phyloP scores from a whole-genome alignment of 768 basidiomycete species.

The Serendipita indica region DNA sequence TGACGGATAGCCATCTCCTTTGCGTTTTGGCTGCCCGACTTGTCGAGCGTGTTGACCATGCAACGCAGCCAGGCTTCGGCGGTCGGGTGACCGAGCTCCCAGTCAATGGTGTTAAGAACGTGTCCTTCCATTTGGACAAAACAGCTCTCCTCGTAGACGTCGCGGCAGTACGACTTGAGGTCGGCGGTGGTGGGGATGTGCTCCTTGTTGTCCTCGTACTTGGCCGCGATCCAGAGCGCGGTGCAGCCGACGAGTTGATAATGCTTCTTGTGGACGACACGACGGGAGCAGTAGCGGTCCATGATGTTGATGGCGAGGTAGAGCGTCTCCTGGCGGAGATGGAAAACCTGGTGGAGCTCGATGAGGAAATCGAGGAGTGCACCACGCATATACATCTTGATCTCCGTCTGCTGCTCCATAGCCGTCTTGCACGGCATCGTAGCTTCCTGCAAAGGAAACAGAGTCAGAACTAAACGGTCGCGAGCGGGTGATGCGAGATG shows the following conservation, averaged over 20 bases:
- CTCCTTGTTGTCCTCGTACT: slow-evolving; percentile 98
- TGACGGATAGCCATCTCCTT: slow-evolving; percentile 2
- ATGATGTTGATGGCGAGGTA: slow-evolving; percentile 98
- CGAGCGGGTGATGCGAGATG: neutral
- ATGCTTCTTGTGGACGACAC: slow-evolving; percentile 97
- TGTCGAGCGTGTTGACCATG: slow-evolving; percentile 18
- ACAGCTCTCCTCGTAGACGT: slow-evolving; percentile 92
- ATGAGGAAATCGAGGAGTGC: slow-evolving; percentile 98
- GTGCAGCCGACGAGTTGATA: slow-evolving; percentile 98
- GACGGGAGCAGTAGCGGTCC: slow-evolving; percentile 97
- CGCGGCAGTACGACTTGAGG: slow-evolving; percentile 85
- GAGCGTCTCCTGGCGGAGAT: slow-evolving; percentile 93
- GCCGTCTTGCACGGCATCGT: slow-evolving; percentile 88
- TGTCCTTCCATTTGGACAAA: slow-evolving; percentile 99
- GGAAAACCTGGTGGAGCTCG: slow-evolving; percentile 95
- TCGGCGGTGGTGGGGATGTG: slow-evolving; percentile 93
- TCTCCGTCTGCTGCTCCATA: slow-evolving; percentile 99
- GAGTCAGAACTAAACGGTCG: slow-evolving; percentile 10
- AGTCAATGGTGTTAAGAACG: slow-evolving; percentile 88
- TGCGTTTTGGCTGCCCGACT: slow-evolving; percentile 20
- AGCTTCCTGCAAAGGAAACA: slow-evolving; percentile 34
- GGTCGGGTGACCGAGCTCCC: slow-evolving; percentile 93
- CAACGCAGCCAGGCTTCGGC: slow-evolving; percentile 91
- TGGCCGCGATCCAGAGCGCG: slow-evolving; percentile 96
- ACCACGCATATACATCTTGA: slow-evolving; percentile 98